Percentiles rank a stretch among this genome's conserved stretches.
phyloP scores from a whole-genome alignment of 2,329 filamentous ascomycete genomes.

The Aspergillus awamori region DNA sequence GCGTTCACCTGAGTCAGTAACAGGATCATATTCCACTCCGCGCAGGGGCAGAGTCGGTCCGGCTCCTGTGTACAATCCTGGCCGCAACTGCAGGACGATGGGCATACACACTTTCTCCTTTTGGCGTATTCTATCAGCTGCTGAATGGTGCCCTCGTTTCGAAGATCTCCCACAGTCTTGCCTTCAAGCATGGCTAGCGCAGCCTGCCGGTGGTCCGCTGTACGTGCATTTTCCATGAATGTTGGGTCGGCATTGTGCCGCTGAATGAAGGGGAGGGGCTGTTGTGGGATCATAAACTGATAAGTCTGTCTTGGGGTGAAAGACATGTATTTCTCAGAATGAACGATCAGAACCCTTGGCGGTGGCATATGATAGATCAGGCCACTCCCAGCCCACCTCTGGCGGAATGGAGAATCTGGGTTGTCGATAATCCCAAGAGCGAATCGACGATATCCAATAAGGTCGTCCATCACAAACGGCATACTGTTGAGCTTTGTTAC shows the following conservation, averaged over 20 bases:
- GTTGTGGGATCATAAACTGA: constrained; percentile 17
- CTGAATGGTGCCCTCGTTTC: constrained; percentile 29
- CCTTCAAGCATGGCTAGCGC: constrained; percentile 39
- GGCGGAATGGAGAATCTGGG: constrained; percentile 25
- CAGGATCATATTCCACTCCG: constrained; percentile 37
- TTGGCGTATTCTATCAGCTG: constrained; percentile 32
- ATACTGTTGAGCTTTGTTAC: constrained; percentile 19
- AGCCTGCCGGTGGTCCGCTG: constrained; percentile 36
- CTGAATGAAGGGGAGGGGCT: constrained; percentile 32
- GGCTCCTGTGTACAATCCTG: constrained; percentile 35
- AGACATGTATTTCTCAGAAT: constrained; percentile 43
- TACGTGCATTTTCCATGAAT: constrained; percentile 30
- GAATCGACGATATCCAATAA: constrained; percentile 34
- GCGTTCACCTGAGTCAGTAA: constrained; percentile 28
- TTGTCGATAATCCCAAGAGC: constrained; percentile 29
- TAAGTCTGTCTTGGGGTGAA: constrained; percentile 24
- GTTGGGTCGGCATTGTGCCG: constrained; percentile 18
- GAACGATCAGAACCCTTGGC: constrained; percentile 30
- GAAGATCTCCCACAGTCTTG: constrained; percentile 39
- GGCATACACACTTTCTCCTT: constrained; percentile 42
- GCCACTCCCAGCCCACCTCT: constrained; percentile 35
- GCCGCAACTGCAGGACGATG: constrained; percentile 36
- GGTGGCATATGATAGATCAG: constrained; percentile 35
- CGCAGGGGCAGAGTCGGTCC: constrained; percentile 39
- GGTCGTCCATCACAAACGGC: constrained; percentile 27